Evolutionary conservation across 768 basidiomycete genomes (phyloP).

Genomic region (Ramaria rubella): DNA sequence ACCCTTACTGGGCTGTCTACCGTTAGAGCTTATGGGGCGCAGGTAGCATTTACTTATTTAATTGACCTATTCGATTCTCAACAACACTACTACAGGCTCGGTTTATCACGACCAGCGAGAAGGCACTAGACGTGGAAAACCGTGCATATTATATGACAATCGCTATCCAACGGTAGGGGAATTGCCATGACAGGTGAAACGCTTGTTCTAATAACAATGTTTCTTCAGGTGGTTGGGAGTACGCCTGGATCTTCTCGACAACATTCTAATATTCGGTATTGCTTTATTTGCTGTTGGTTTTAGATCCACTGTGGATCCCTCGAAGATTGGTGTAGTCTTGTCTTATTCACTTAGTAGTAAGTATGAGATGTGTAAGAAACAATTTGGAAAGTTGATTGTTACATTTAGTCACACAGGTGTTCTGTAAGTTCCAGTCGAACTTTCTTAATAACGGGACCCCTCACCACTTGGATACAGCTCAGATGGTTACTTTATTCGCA

Average conservation of each 20-base stretch:
- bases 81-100: constrained; percentile 28
- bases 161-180: constrained; percentile 45
- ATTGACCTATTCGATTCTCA: neutral
- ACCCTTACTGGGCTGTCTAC: constrained; percentile 58
- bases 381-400: constrained; percentile 11
- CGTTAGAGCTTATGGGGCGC: constrained; percentile 51
- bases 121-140: constrained; percentile 52
- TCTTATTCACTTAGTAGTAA: constrained; percentile 37
- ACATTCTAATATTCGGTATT: constrained; percentile 63
- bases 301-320: constrained; percentile 46
- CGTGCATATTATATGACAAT: constrained; percentile 60
- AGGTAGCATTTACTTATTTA: constrained; percentile 28
- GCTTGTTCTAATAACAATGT: constrained; percentile 5
- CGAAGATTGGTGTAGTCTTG: constrained; percentile 57
- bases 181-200: constrained; percentile 1
- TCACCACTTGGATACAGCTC: neutral
- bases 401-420: constrained; percentile 13
- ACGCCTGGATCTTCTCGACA: constrained; percentile 60
- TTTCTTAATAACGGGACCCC: neutral
- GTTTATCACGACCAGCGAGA: constrained; percentile 44
- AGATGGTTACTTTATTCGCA: constrained; percentile 51
- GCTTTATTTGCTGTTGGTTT: constrained; percentile 62
- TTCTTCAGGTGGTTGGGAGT: constrained; percentile 45
- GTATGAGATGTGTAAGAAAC: constrained; percentile 22
- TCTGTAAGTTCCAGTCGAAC: constrained; percentile 14